phyloP scores from a whole-genome alignment of 1,139 yeast species.

The Lodderomyces oxycetoniae region DNA sequence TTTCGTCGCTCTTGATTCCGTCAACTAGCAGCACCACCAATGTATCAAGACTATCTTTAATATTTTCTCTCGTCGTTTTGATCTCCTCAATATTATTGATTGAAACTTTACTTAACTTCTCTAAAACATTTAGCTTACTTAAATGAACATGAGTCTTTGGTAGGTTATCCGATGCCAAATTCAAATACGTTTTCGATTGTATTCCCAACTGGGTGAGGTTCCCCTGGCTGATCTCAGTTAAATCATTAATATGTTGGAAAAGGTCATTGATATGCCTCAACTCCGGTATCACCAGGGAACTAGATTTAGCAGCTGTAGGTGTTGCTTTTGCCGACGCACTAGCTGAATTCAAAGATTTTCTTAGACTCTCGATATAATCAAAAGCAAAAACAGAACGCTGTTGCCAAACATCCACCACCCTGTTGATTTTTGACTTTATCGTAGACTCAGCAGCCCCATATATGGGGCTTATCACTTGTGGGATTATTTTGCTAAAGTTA shows the following conservation, averaged over 20 bases:
- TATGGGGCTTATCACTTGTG: slow-evolving; percentile 29
- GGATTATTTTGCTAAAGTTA: slow-evolving; percentile 52
- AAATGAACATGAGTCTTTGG: slow-evolving; percentile 51
- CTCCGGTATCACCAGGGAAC: slow-evolving; percentile 31
- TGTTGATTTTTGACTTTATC: slow-evolving; percentile 51
- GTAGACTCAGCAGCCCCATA: slow-evolving; percentile 34
- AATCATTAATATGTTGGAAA: slow-evolving; percentile 26
- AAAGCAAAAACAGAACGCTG: slow-evolving; percentile 56
- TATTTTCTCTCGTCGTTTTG: slow-evolving; percentile 35
- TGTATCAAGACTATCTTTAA: slow-evolving; percentile 39
- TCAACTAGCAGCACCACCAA: slow-evolving; percentile 39
- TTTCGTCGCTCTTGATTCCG: slow-evolving; percentile 42
- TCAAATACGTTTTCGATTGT: slow-evolving; percentile 40
- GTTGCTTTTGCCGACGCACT: not conserved
- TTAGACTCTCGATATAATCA: slow-evolving; percentile 41
- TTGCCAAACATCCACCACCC: slow-evolving; percentile 72
- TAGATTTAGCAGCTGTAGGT: slow-evolving; percentile 16
- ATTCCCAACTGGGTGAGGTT: slow-evolving; percentile 41
- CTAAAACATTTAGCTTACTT: slow-evolving; percentile 41
- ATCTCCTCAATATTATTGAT: slow-evolving; percentile 33
- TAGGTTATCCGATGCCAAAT: slow-evolving; percentile 42
- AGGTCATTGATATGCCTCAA: slow-evolving; percentile 33
- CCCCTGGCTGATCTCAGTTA: slow-evolving; percentile 31
- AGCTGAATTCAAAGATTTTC: slow-evolving; percentile 10
- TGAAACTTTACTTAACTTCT: slow-evolving; percentile 37